Evolutionary conservation across 768 basidiomycete genomes (phyloP).

Genomic region (Paxillus rubicundulus): DNA sequence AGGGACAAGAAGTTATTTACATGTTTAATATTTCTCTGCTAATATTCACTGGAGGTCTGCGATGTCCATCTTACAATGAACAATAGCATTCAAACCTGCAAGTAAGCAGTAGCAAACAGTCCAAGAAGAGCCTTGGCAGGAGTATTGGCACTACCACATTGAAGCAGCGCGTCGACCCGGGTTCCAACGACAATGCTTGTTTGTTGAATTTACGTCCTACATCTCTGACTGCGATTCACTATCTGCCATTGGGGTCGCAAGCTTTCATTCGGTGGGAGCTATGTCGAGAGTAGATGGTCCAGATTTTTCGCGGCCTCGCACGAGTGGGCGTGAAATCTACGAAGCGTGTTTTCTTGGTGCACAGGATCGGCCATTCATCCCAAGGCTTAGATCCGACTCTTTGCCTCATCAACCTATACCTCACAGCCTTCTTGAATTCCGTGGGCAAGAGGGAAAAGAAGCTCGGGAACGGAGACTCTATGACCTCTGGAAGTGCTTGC

Average conservation of each 20-base stretch:
- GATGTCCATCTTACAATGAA: no score
- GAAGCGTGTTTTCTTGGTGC: conserved; percentile 52
- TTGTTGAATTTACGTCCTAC: conserved; percentile 20
- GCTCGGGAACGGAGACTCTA: conserved; percentile 58
- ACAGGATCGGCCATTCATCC: conserved; percentile 54
- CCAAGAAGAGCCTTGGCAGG: neutral
- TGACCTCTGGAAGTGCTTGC: conserved; percentile 62
- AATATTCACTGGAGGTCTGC: neutral
- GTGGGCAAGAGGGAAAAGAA: conserved; percentile 58
- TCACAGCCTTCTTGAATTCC: conserved; percentile 61
- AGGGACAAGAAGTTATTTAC: conserved; percentile 26
- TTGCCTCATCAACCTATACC: conserved; percentile 38
- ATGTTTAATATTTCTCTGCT: conserved; percentile 13
- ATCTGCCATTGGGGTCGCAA: conserved; percentile 15
- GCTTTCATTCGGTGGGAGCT: conserved; percentile 12
- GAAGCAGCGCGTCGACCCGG: conserved; percentile 2
- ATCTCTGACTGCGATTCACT: conserved; percentile 11
- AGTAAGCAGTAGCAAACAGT: conserved; percentile 35
- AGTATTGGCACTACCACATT: conserved; percentile 13
- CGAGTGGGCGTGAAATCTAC: conserved; percentile 49
- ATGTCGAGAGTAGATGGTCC: conserved; percentile 24
- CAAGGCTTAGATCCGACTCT: conserved; percentile 57
- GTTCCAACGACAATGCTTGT: conserved; percentile 28
- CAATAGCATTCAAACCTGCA: neutral
- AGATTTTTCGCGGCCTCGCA: conserved; percentile 23